Evolutionary conservation across 1,284 basidiomycete genomes (phyloP), one percentile per base, ranked within the genome.

Genomic region (Cutaneotrichosporon sp.): DNA sequence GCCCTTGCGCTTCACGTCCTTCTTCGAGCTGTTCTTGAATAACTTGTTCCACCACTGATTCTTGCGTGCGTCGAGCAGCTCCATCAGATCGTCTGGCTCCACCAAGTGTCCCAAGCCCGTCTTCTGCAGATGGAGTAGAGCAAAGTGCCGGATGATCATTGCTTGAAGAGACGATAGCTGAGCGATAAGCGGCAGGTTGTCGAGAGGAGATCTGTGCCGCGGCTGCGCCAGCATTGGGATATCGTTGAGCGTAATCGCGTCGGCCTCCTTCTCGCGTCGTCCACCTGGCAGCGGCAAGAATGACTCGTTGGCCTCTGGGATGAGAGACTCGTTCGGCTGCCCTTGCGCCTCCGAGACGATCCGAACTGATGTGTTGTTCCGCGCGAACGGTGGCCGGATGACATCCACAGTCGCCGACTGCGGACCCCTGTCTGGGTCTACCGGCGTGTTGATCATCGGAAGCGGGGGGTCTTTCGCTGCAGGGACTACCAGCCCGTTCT

Each of bases 61-160:
- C 79, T 96, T 97, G 78, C 96, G 88, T 33, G 80, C 80, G 73
- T 97, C 93, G 39, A 99, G 84, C 66, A 97, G 79, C 71, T 98
- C 96, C 63, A 97, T 75, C 50, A 97, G 79, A 67, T 99, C 94
- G 58, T 98, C 94, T 54, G 94, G 68, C 60, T 93, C 89, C 59
- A 92, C 83, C 55, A 86, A 81, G 60, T 93, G 89, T 55, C 82
- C 84, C 39, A 97, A 75, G 31, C 85, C 82, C 1, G 52, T 59
- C 61, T 84, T 85, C 65, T 82, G 81, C 35, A 99, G 79, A 12
- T 84, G 82, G 20, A 93, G 79, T 2, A 97, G 84, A 2, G 94
- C 91, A 59, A 87, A 86, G 71, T 97, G 90, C 74, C 91, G 93
- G 65, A 97, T 82, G 61, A 98, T 90, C 24, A 90, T 83, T 50